Percentiles rank a stretch among this genome's conserved stretches.
phyloP scores from a whole-genome alignment of 768 basidiomycete species.

The Galerina sulciceps region DNA sequence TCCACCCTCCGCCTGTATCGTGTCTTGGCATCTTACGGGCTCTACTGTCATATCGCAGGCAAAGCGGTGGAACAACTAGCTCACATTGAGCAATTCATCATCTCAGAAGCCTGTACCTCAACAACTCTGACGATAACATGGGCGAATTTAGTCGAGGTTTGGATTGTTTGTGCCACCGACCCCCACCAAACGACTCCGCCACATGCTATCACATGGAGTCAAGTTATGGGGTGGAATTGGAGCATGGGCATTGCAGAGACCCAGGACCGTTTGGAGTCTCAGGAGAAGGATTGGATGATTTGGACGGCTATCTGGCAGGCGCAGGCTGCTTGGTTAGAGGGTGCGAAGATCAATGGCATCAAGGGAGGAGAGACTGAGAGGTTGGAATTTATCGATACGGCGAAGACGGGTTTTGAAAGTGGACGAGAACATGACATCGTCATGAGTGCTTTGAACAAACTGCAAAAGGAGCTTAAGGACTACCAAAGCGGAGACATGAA shows the following conservation, averaged over 20 bases:
- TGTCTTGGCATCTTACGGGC: constrained; percentile 74
- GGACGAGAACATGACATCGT: constrained; percentile 43
- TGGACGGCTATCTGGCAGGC: constrained; percentile 61
- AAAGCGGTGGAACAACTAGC: constrained; percentile 63
- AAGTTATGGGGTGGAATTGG: constrained; percentile 83
- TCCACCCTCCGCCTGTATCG: constrained; percentile 68
- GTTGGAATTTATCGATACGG: constrained; percentile 34
- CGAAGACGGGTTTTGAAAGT: constrained; percentile 46
- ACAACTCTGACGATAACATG: constrained; percentile 50
- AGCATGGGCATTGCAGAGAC: constrained; percentile 54
- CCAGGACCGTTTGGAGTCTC: constrained; percentile 34
- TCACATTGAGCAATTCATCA: constrained; percentile 50
- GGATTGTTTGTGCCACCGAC: constrained; percentile 86
- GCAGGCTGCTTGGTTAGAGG: constrained; percentile 75
- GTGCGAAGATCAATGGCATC: constrained; percentile 71
- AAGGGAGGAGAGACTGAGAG: constrained; percentile 71
- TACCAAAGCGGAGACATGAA: constrained; percentile 19
- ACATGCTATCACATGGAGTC: constrained; percentile 92
- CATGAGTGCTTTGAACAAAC: constrained; percentile 32
- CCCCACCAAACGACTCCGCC: constrained; percentile 86
- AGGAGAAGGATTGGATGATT: constrained; percentile 35
- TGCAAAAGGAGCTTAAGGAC: constrained; percentile 32
- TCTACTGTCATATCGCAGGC: constrained; percentile 72
- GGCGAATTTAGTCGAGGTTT: constrained; percentile 63
- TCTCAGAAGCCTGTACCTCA: constrained; percentile 41